These are phyloP conservation scores for Pneumocystis oryctolagi DNA, from an alignment of 1,139 yeast genomes.

Conservation along the genomic window DNA sequence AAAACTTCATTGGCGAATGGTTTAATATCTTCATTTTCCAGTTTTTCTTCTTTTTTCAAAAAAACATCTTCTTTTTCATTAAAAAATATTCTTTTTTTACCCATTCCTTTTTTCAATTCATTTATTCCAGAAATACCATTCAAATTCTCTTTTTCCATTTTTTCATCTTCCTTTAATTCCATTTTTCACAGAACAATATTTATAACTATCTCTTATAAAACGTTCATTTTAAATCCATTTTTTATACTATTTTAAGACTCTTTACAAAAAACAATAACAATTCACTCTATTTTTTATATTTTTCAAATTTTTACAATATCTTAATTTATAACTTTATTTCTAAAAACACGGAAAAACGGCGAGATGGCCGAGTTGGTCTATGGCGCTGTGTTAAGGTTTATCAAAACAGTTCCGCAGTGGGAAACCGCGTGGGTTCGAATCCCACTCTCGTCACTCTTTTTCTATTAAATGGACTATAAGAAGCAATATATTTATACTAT, in stretches of 20 bases:
- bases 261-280: not conserved
- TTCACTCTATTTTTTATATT: not conserved
- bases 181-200: no score
- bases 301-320: not conserved
- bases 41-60: not conserved
- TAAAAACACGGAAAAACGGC: not conserved
- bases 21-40: not conserved
- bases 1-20: no score
- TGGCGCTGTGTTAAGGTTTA: slow-evolving; percentile 3
- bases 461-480: no score
- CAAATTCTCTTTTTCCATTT: not conserved
- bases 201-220: not conserved
- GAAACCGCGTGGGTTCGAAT: slow-evolving; percentile 5
- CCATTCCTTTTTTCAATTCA: not conserved
- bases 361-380: slow-evolving; percentile 9
- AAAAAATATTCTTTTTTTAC: not conserved
- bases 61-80: not conserved
- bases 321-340: not conserved
- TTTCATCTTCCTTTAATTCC: not conserved
- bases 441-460: slow-evolving; percentile 2
- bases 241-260: not conserved
- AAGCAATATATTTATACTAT: no score
- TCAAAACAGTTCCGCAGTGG: slow-evolving; percentile 1
- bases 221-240: not conserved
- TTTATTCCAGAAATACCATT: not conserved